Evolutionary conservation across 2,329 filamentous ascomycete species (phyloP).

Genomic region (Dothistroma pini): DNA sequence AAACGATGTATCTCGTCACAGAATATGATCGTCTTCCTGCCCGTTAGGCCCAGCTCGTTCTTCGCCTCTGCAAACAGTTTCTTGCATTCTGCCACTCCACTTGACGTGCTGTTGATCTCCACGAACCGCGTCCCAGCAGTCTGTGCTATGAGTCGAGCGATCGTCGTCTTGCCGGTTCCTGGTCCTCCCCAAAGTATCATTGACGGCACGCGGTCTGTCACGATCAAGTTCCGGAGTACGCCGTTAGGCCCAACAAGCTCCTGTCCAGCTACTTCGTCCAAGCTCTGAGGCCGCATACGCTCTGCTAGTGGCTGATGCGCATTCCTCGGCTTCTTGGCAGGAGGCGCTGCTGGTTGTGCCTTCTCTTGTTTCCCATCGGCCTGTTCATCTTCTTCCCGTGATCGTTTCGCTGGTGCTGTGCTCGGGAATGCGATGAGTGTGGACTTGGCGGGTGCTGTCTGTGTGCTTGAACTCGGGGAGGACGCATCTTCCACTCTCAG

Average conservation of each 20-base stretch:
- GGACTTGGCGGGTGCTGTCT: conserved; percentile 17
- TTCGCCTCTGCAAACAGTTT: conserved; percentile 83
- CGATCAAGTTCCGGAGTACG: conserved; percentile 81
- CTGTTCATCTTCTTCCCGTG: conserved; percentile 25
- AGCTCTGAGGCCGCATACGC: conserved; percentile 78
- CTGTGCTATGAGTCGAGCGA: conserved; percentile 83
- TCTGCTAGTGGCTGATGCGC: conserved; percentile 80
- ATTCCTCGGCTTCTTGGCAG: conserved; percentile 65
- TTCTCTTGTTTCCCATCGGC: conserved; percentile 4
- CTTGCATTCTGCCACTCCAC: conserved; percentile 85
- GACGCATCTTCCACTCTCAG: conserved; percentile 29
- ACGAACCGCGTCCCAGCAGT: conserved; percentile 82
- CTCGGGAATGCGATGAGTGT: conserved; percentile 17
- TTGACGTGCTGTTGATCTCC: conserved; percentile 91
- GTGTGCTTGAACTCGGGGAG: conserved; percentile 24
- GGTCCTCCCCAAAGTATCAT: conserved; percentile 92
- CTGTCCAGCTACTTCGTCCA: conserved; percentile 88
- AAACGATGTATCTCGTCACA: conserved; percentile 97
- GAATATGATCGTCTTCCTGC: conserved; percentile 91
- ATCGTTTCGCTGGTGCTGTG: conserved; percentile 29
- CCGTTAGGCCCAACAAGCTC: conserved; percentile 82
- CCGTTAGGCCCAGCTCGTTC: conserved; percentile 74
- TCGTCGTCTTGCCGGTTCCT: conserved; percentile 84
- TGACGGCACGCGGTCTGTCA: conserved; percentile 79
- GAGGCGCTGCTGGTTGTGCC: conserved; percentile 38